Percentiles rank a stretch among this genome's conserved stretches.
Conservation (phyloP, 1,284 basidiomycete genomes). For the Sanghuangporus baumii region DNA sequence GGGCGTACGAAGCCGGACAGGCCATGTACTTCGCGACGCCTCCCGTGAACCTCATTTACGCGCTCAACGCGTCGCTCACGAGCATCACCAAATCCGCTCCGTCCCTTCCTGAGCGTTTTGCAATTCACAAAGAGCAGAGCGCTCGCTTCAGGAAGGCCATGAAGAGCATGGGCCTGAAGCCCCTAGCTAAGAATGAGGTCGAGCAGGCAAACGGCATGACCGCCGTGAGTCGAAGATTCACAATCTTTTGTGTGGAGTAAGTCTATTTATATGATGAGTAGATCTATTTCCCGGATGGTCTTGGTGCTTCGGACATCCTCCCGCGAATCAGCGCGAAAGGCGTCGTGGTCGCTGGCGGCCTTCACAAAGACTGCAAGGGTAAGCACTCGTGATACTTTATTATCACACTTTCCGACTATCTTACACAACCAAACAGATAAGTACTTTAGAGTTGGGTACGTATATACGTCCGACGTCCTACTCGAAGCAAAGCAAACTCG, state of each 20-base stretch:
- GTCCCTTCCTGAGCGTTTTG: constrained; percentile 78
- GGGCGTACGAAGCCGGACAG: constrained; percentile 72
- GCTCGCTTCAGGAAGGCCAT: constrained; percentile 71
- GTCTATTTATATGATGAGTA: constrained; percentile 23
- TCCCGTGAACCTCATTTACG: constrained; percentile 91
- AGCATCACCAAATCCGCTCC: constrained; percentile 58
- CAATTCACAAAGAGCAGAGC: constrained; percentile 71
- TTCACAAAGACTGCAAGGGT: constrained; percentile 88
- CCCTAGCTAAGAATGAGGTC: constrained; percentile 56
- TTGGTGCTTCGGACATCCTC: constrained; percentile 69
- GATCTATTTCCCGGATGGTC: constrained; percentile 76
- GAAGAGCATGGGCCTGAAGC: constrained; percentile 66
- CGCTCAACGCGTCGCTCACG: constrained; percentile 77
- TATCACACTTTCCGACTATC: no score
- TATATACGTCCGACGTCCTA: no score
- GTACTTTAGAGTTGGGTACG: constrained; percentile 75
- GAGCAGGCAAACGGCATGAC: constrained; percentile 93
- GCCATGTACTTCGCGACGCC: constrained; percentile 93
- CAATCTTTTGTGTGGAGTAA: neutral
- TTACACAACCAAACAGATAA: constrained; percentile 43
- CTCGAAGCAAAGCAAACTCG: no score
- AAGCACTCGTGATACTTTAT: constrained; percentile 5
- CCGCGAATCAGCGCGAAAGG: constrained; percentile 64
- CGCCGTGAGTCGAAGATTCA: constrained; percentile 42
- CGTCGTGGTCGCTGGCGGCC: constrained; percentile 84